Base-by-base conservation (phyloP, 805 yeast genomes). In the Wickerhamomyces pijperi region DNA sequence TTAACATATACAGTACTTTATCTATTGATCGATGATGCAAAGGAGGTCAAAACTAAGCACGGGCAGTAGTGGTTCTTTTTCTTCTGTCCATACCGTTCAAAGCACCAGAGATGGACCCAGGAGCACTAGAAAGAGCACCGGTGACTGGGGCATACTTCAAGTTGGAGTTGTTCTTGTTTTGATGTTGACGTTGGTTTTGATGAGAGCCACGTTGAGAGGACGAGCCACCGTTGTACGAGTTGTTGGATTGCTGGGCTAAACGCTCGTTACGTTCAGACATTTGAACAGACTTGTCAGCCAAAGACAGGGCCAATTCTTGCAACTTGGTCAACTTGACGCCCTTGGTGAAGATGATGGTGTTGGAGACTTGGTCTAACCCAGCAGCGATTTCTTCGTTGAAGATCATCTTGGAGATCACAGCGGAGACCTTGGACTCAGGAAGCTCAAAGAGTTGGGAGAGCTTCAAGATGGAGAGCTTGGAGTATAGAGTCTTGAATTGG, bases 231-330 rank as follows among this genome's bases (percentile, higher is more conserved):
- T 39, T 40, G 40, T 49, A 41, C n/a, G 48, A 39, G 36, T 48
- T 42, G 38, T 51, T 50, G 46, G 55, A 59, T 32, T 51, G 54
- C 37, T 51, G 57, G 39, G 84, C 82, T 39, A 85, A 71, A 59
- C 85, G 78, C 61, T 85, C 95, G 58, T 84, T 85, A 66, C 84
- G 77, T 60, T 86, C 95, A 40, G 82, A 74, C 49, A 86, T 70
- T 53, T 79, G 76, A 41, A 72, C 72, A 38, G 83, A 80, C 69
- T 81, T 82, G 45, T 86, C 95, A 46, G 85, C 82, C 64, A 92
- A 70, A 35, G 80, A 75, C 46, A 86, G 67, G 17, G 96, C 94
- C 54, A 90, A 72, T 58, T 82, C 86, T 69, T 90, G 96, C 61
- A 90, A 72, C 56, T 77, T 81, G 44, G 92, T 71, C 49, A 86